phyloP scores from a whole-genome alignment of 2,329 filamentous ascomycete species.

The Fusarium agapanthi region DNA sequence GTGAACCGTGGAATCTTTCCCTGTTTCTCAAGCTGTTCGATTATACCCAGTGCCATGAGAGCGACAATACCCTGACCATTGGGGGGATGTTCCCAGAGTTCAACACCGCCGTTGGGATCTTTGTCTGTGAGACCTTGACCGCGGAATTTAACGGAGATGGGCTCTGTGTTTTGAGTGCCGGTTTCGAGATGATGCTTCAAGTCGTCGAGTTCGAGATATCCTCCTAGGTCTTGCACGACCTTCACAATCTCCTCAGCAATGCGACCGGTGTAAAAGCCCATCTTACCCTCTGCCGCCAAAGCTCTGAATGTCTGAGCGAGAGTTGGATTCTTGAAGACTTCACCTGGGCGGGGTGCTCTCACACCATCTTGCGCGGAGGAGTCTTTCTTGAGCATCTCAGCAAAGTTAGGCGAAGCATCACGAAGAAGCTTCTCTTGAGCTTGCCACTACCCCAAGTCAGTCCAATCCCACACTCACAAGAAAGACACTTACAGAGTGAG shows the following conservation, averaged over 20 bases:
- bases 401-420: slow-evolving; percentile 82
- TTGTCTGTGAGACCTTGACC: slow-evolving; percentile 62
- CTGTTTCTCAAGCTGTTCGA: slow-evolving; percentile 82
- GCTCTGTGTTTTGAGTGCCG: slow-evolving; percentile 80
- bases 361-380: slow-evolving; percentile 72
- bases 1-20: slow-evolving; percentile 78
- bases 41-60: slow-evolving; percentile 90
- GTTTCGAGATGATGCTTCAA: slow-evolving; percentile 74
- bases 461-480: fast-evolving
- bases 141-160: slow-evolving; percentile 82
- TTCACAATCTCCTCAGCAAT: slow-evolving; percentile 84
- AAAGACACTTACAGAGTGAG: slow-evolving; percentile 66
- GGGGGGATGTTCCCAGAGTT: slow-evolving; percentile 96
- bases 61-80: slow-evolving; percentile 97
- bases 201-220: slow-evolving; percentile 81
- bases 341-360: slow-evolving; percentile 79
- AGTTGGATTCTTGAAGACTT: slow-evolving; percentile 87
- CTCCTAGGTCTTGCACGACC: slow-evolving; percentile 79
- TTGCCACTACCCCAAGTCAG: slow-evolving; percentile 70
- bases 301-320: slow-evolving; percentile 83
- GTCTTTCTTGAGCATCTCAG: slow-evolving; percentile 87
- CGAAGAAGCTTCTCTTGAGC: slow-evolving; percentile 70
- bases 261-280: slow-evolving; percentile 88
- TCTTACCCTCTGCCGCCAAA: slow-evolving; percentile 82
- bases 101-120: slow-evolving; percentile 62